These are phyloP conservation scores for Claviceps capensis DNA, from an alignment of 2,329 filamentous ascomycete species.

Conservation along the genomic window DNA sequence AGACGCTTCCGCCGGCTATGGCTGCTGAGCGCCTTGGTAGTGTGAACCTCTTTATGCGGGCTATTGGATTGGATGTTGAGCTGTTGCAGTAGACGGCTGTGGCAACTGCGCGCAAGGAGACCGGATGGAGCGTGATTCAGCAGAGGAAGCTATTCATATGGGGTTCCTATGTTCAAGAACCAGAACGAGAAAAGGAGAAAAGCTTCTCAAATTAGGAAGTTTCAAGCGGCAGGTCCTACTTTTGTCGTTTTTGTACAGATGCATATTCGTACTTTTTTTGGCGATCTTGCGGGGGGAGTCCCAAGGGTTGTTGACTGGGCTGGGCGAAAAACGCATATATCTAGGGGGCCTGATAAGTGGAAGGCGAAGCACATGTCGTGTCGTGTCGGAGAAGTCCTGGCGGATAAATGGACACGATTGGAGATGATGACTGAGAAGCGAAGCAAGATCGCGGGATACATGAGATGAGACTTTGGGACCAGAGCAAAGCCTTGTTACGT, in stretches of 20 bases:
- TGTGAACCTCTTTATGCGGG: constrained; percentile 96
- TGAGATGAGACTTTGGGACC: not conserved
- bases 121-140: not conserved
- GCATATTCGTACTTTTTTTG: too few relatives aligned
- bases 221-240: too few relatives aligned
- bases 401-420: not conserved
- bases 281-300: too few relatives aligned
- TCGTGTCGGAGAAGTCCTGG: constrained; percentile 1
- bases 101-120: constrained; percentile 3
- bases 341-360: constrained; percentile 2
- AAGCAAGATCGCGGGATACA: not conserved
- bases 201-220: too few relatives aligned
- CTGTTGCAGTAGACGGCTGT: constrained; percentile 27
- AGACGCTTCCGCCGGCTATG: constrained; percentile 80
- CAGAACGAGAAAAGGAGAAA: too few relatives aligned
- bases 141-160: not conserved
- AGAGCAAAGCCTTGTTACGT: not conserved
- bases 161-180: too few relatives aligned
- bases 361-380: not conserved
- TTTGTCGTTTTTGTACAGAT: too few relatives aligned
- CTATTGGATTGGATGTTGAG: constrained; percentile 96
- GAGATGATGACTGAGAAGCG: not conserved
- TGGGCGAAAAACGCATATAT: constrained; percentile 2
- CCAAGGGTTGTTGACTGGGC: not conserved
- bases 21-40: constrained; percentile 71